Evolutionary conservation across 495 filamentous ascomycete genomes (phyloP), one percentile per base, ranked within the genome.

Genomic region (Hypoxylon cercidicola): DNA sequence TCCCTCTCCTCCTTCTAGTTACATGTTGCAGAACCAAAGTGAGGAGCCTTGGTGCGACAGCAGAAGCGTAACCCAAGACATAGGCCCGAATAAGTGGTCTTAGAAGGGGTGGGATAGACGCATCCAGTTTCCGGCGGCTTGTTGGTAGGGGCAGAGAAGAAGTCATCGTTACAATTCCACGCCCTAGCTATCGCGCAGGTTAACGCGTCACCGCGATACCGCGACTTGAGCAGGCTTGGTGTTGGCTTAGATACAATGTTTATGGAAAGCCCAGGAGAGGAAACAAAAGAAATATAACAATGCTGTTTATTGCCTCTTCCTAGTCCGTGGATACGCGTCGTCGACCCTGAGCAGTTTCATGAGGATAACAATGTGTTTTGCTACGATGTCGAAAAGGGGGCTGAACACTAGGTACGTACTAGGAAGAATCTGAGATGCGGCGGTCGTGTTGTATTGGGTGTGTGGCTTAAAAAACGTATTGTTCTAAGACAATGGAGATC

Each of bases 71-170:
- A 28, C 89, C 91, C 56, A 96, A 74, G 8, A 85, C 76, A 74
- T 92, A 96, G 47, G 91, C 92, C 52, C 87, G 87, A 46, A 91
- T 72, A 55, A 92, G 80, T 16, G 91, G 92, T 64, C 77, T 75
- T 18, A 85, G 69, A 25, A 78, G 7, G 9, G 79, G 78, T 12
- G 80, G 80, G 13, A 83, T 73, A 34, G 47, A 47, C 7, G 64
- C 60, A 35, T 80, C 75, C 68, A 77, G 74, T 53, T 56, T 71
- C 56, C 52, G 64, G 45, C 63, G 57, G 43, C 43, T 62, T 23
- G 48, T 68, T 23, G 61, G 69, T 46, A 47, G 50, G 58, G 61
- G 64, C 23, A 64, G 35, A 30, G 45, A 35, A 52, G 62, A 65
- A 53, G 60, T 62, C 66, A 73, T 73, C 20, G 56, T 53, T 66